A percentile compares a stretch with the other conserved stretches of the same genome.
Conservation (phyloP, 23 red algal species). For the Agarophyton chilense region DNA sequence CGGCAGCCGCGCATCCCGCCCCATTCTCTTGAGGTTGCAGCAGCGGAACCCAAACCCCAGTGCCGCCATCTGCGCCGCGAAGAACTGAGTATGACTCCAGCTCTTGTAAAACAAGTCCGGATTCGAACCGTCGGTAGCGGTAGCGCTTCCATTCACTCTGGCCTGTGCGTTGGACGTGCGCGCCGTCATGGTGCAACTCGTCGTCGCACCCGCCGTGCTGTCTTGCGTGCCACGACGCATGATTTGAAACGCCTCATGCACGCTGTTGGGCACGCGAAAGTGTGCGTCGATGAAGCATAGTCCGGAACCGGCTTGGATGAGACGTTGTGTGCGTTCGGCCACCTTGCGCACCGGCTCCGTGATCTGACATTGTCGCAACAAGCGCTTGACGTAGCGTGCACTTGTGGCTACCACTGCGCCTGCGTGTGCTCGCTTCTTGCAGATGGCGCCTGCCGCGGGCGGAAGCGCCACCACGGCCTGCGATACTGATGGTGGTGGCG, state of each 20-base stretch:
- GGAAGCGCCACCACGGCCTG: background rate
- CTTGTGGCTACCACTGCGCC: too few species aligned
- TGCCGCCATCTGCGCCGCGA: constrained; percentile 68
- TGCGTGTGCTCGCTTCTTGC: too few species aligned
- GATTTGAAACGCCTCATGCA: constrained; percentile 51
- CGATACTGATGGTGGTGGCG: too few species aligned
- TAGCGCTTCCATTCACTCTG: too few species aligned
- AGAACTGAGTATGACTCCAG: constrained; percentile 71
- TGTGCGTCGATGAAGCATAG: constrained; percentile 43
- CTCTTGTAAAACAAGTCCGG: constrained; percentile 42
- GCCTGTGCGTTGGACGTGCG: too few species aligned
- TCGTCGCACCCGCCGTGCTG: too few species aligned
- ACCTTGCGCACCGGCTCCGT: constrained; percentile 54
- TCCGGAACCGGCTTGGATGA: constrained; percentile 9
- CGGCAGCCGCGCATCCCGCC: background rate
- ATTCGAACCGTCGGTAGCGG: background rate
- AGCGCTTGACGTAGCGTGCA: background rate
- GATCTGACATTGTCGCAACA: constrained; percentile 18
- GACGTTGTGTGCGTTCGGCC: constrained; percentile 30
- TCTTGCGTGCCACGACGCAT: constrained; percentile 47
- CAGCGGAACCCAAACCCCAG: constrained; percentile 48
- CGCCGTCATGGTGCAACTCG: too few species aligned
- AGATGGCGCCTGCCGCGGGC: too few species aligned
- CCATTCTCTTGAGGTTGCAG: constrained; percentile 24
- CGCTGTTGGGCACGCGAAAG: constrained; percentile 45